Evolutionary conservation across 257 asterid species (phyloP), one percentile per base, ranked within the genome.

Genomic region (Coffea canephora): DNA sequence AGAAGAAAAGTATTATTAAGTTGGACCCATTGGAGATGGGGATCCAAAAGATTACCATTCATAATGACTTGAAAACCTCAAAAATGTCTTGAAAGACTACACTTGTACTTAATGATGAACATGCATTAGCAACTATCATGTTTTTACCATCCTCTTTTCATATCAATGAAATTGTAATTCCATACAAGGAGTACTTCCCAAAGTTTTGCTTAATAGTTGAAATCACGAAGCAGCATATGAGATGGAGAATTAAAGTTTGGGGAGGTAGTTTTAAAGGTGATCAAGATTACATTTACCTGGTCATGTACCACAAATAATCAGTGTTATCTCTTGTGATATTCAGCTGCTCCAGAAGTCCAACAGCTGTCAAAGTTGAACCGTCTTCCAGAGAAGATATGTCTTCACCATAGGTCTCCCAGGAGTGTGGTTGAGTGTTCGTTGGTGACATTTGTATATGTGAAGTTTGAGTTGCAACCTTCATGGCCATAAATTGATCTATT

Each of bases 251-350:
- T 36, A 31, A 78, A 62, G 57, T 74, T 6, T 19, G 73, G 34
- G 0, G 7, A 31, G 8, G 50, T 18, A 19, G 15, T 69, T 31
- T 21, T 19, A 41, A 23, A 61, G 31, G 78, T 34, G 5, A 46
- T 57, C 9, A 45, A 59, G 49, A 57, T 12, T 57, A 69, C n/a
- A 5, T 87, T 82, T 74, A 91, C 96, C 91, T 87, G 73, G 89
- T 91, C 69, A 82, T 85, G 77, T 90, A 91, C 97, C 97, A 91
- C 85, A 91, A 86, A 71, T 91, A 90, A 82, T 91, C 97, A 62
- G 88, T 91, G 68, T 7, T 84, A 78, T 91, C 97, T 79, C 91
- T 84, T n/a, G 97, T 91, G 76, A 90, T 74, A 78, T 82, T 89
- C 74, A 91, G 78, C 85, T 91, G 96, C 84, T 90, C 94, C 21